Evolutionary conservation across 75 land plant species (phyloP).

Genomic region (Ceratopteris richardii): DNA sequence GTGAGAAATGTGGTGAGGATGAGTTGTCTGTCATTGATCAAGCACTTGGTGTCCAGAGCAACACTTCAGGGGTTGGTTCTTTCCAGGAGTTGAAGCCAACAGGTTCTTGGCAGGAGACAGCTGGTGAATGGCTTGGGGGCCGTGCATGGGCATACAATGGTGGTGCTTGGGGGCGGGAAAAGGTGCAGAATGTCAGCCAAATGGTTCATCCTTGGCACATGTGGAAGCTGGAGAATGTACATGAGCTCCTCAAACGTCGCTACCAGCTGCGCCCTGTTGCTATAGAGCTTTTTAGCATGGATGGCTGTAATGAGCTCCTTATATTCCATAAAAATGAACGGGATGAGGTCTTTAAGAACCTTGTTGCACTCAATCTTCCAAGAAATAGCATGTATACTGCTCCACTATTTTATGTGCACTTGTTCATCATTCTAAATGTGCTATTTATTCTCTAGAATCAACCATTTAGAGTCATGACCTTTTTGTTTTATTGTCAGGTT

Average conservation of each 20-base stretch:
- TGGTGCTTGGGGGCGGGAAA: slow-evolving; percentile 99
- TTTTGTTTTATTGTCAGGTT: slow-evolving; percentile 45
- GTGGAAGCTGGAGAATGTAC: slow-evolving; percentile 98
- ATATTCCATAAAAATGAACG: slow-evolving; percentile 98
- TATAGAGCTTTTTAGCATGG: slow-evolving; percentile 98
- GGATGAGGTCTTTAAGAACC: slow-evolving; percentile 95
- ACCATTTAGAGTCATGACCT: too few relatives aligned
- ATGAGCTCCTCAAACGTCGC: slow-evolving; percentile 91
- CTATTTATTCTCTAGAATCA: not conserved
- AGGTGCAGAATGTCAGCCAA: slow-evolving; percentile 47
- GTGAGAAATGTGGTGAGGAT: slow-evolving; percentile 79
- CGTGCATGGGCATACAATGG: slow-evolving; percentile 97
- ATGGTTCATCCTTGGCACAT: slow-evolving; percentile 88
- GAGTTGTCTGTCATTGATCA: slow-evolving; percentile 94
- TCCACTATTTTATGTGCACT: not conserved
- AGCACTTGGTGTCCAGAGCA: slow-evolving; percentile 84
- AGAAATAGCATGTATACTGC: slow-evolving; percentile 86
- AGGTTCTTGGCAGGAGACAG: slow-evolving; percentile 40
- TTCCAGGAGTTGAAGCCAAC: slow-evolving; percentile 44
- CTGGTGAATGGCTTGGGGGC: slow-evolving; percentile 58
- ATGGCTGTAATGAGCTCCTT: slow-evolving; percentile 96
- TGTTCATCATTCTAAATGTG: too few relatives aligned
- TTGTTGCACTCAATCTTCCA: slow-evolving; percentile 91
- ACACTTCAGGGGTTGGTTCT: slow-evolving; percentile 37
- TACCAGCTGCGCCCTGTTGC: slow-evolving; percentile 99